Conservation (phyloP, 805 yeast genomes). For the Wickerhamomyces chaumierensis region DNA sequence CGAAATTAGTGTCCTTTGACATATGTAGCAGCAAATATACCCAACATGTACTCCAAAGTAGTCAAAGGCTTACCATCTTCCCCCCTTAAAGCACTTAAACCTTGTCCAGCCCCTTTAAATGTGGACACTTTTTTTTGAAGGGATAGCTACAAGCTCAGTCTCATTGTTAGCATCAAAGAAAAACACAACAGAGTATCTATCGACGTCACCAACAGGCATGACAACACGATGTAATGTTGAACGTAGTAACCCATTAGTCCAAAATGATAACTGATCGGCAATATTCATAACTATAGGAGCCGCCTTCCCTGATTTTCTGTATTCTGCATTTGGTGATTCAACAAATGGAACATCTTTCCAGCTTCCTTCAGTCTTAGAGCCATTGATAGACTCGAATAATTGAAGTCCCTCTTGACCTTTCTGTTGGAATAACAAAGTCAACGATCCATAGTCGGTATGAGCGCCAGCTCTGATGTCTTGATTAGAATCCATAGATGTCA, state of each 20-base stretch:
- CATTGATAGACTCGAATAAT: slow-evolving; percentile 28
- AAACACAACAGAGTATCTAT: slow-evolving; percentile 69
- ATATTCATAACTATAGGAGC: slow-evolving; percentile 75
- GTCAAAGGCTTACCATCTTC: slow-evolving; percentile 35
- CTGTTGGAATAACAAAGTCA: slow-evolving; percentile 63
- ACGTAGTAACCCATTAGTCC: slow-evolving; percentile 70
- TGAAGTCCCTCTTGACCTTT: slow-evolving; percentile 66
- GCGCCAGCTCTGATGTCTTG: slow-evolving; percentile 69
- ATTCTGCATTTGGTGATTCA: slow-evolving; percentile 24
- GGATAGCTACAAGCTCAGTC: slow-evolving; percentile 58
- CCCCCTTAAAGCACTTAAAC: slow-evolving; percentile 32
- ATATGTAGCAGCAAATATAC: slow-evolving; percentile 58
- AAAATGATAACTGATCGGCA: slow-evolving; percentile 66
- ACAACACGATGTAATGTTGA: slow-evolving; percentile 67
- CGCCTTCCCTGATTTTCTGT: slow-evolving; percentile 25
- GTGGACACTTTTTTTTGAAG: slow-evolving; percentile 30
- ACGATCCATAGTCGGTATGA: slow-evolving; percentile 75
- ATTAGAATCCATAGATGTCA: slow-evolving; percentile 28
- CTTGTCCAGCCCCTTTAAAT: slow-evolving; percentile 21
- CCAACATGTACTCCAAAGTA: slow-evolving; percentile 55
- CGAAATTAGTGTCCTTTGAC: slow-evolving; percentile 11
- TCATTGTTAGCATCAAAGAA: slow-evolving; percentile 69
- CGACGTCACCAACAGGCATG: slow-evolving; percentile 46
- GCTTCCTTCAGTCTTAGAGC: slow-evolving; percentile 11
- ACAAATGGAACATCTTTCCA: slow-evolving; percentile 68